phyloP scores from a whole-genome alignment of 73 alveolate species.

The Paramecium octaurelia region DNA sequence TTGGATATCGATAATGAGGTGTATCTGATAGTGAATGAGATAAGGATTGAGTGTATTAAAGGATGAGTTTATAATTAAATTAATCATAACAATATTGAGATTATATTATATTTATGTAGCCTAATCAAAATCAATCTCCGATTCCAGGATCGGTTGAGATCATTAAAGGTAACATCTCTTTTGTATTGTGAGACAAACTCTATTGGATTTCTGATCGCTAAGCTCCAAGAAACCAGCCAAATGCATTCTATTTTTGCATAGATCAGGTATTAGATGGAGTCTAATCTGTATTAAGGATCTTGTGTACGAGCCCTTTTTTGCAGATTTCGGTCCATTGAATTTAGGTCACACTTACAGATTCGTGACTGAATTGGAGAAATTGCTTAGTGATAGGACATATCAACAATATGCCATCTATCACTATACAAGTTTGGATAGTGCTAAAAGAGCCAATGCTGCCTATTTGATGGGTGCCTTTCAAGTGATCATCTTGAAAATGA shows the following conservation, averaged over 20 bases:
- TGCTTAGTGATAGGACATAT: constrained; percentile 71
- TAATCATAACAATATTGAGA: background rate
- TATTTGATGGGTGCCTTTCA: constrained; percentile 90
- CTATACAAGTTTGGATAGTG: constrained; percentile 80
- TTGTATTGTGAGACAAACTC: constrained; percentile 63
- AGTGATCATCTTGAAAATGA: constrained; percentile 71
- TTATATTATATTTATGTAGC: background rate
- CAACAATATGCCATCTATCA: constrained; percentile 80
- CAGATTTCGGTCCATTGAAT: constrained; percentile 95
- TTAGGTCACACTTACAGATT: constrained; percentile 83
- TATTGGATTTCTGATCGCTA: constrained; percentile 83
- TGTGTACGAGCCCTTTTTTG: constrained; percentile 91
- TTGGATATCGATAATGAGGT: background rate
- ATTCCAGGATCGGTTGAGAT: constrained; percentile 59
- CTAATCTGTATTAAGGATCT: constrained; percentile 65
- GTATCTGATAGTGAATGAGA: background rate
- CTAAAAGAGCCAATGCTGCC: constrained; percentile 93
- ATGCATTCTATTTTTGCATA: constrained; percentile 90
- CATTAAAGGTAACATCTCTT: constrained; percentile 34
- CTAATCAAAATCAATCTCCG: background rate
- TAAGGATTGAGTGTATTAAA: constrained; percentile 9
- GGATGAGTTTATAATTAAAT: background rate
- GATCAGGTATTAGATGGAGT: constrained; percentile 62
- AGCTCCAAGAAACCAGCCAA: constrained; percentile 79
- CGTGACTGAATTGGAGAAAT: constrained; percentile 83